A percentile compares a stretch with the other conserved stretches of the same genome.
Conservation (phyloP, 306 rosid species). For the Quillaja saponaria region DNA sequence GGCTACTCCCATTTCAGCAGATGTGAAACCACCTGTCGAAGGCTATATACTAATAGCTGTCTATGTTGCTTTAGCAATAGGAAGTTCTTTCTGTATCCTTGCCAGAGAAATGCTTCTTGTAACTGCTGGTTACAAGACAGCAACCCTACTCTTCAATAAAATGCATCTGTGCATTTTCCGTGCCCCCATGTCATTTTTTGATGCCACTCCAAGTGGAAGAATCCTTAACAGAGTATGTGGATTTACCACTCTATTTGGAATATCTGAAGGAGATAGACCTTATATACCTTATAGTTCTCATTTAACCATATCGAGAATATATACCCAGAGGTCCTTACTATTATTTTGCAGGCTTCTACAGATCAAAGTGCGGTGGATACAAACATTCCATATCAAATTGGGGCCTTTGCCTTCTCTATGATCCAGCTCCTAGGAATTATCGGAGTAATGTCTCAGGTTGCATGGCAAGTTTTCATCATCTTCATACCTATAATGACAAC, state of each 20-base stretch:
- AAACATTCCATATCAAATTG: constrained; percentile 39
- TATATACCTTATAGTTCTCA: too few species aligned
- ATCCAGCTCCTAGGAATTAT: constrained; percentile 51
- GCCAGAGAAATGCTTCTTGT: constrained; percentile 40
- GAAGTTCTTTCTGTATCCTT: constrained; percentile 49
- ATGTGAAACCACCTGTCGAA: constrained; percentile 33
- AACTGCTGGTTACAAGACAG: constrained; percentile 54
- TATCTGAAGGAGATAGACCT: too few species aligned
- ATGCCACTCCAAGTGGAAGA: constrained; percentile 71
- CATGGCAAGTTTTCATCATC: constrained; percentile 54
- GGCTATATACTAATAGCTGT: constrained; percentile 38
- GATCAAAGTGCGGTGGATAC: constrained; percentile 52
- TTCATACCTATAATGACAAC: constrained; percentile 48
- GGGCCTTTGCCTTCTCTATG: constrained; percentile 27
- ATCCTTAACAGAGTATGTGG: constrained; percentile 58
- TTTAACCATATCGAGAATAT: too few species aligned
- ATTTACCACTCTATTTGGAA: too few species aligned
- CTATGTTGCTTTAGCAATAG: constrained; percentile 50
- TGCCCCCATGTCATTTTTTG: constrained; percentile 70
- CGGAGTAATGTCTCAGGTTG: constrained; percentile 55
- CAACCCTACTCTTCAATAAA: constrained; percentile 53
- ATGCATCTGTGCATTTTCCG: constrained; percentile 63
- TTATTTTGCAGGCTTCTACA: constrained; percentile 52
- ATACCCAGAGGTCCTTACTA: too few species aligned
- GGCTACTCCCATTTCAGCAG: constrained; percentile 61